Evolutionary conservation across 106 monocot genomes (phyloP), one percentile per base, ranked within the genome.

Genomic region (Amphibolis antarctica): DNA sequence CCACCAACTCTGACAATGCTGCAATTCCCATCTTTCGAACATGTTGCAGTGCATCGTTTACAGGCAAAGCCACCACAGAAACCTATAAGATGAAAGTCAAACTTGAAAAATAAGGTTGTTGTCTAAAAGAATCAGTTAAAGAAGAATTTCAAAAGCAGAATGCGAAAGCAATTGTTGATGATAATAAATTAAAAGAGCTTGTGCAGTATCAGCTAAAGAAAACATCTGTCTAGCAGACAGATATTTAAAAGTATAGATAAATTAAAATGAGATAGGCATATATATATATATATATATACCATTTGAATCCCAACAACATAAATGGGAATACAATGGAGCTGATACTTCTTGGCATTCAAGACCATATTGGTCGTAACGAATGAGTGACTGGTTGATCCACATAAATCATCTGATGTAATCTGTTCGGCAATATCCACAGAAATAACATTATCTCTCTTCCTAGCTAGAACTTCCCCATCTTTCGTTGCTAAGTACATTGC

Each of bases 11-110:
- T 14, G 53, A 43, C 0, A 61, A 48, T 7, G 68, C 45, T 18
- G 50, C 27, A 18, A 66, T 54, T 17, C 64, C 64, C 64, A 77
- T 26, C 53, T 47, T 60, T 25, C 64, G 59, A 26, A 80, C n/a
- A 28, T 54, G 18, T 12, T 28, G 30, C 6, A 57, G 30, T 23
- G 27, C 20, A 13, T 30, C 5, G 18, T 68, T 57, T 27, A 1
- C 14, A n/a, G 63, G 71, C 19, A 63, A 62, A 51, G 55, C 63
- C 23, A 76, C 12, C 44, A 71, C 12, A 21, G 46, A 47, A 24
- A 74, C 64, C 83, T 84, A 48, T 4, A 78, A 57, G 19, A 53
- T 4, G 20, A 55, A 55, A 1, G 5, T 25, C 20, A 55, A 25
- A 55, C 24, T 2, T 36, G 36, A 4, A 2, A 36, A 36, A 36